Evolutionary conservation across 2,329 filamentous ascomycete species (phyloP).

Genomic region (Clathrospora elynae): DNA sequence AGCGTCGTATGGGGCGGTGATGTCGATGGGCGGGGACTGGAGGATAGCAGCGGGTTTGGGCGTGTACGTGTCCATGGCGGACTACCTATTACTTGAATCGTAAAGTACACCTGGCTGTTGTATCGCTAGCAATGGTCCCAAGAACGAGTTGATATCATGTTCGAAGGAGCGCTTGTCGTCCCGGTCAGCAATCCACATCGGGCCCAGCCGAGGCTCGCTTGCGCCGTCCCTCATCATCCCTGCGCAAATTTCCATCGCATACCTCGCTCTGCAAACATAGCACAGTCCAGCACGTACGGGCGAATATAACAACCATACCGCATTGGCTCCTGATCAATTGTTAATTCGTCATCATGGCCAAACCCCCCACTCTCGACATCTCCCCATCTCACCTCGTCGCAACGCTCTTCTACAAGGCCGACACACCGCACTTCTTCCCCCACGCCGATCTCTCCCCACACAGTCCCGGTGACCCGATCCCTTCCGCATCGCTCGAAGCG

Average conservation of each 20-base stretch:
- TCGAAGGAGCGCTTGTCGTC: no score
- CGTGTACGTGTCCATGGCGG: slow-evolving; percentile 31
- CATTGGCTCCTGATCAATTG: no score
- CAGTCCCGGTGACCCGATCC: slow-evolving; percentile 37
- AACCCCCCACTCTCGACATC: slow-evolving; percentile 25
- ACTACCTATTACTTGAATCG: no score
- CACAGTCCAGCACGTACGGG: no score
- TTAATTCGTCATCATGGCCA: slow-evolving; percentile 6
- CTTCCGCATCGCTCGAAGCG: slow-evolving; percentile 38
- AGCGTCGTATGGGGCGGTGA: slow-evolving; percentile 42
- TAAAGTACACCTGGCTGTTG: no score
- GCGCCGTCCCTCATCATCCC: slow-evolving; percentile 4
- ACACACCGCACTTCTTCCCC: slow-evolving; percentile 47
- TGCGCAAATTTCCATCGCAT: slow-evolving; percentile 7
- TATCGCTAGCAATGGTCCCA: background rate
- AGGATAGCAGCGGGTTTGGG: slow-evolving; percentile 30
- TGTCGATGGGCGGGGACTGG: slow-evolving; percentile 48
- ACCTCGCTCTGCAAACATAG: no score
- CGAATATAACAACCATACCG: no score
- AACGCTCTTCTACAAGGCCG: slow-evolving; percentile 48
- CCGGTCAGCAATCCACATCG: no score
- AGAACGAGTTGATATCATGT: background rate
- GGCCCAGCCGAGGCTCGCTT: no score
- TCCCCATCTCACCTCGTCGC: slow-evolving; percentile 38
- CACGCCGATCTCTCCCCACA: slow-evolving; percentile 55